Conservation (phyloP, 2,329 filamentous ascomycete species). For the Trichoderma cornu-damae region DNA sequence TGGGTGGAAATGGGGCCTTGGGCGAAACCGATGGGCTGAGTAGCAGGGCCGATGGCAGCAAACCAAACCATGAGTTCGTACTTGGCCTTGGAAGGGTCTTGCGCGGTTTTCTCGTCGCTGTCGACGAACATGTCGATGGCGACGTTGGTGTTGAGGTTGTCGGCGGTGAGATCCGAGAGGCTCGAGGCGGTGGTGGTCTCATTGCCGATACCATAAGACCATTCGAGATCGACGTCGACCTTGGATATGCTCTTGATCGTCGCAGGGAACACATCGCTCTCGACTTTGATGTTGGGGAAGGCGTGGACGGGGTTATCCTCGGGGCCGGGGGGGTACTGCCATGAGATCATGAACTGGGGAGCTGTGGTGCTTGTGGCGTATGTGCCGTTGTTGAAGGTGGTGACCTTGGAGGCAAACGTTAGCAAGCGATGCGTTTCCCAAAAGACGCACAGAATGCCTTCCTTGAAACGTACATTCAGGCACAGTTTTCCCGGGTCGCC, state of each 20-base stretch:
- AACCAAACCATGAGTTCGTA: constrained; percentile 58
- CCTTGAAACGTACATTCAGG: constrained; percentile 44
- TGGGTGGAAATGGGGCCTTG: constrained; percentile 31
- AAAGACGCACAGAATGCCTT: neutral
- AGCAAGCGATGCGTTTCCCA: neutral
- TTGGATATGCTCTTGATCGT: constrained; percentile 35
- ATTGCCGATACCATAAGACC: constrained; percentile 47
- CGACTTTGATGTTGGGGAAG: constrained; percentile 49
- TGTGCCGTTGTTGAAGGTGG: constrained; percentile 45
- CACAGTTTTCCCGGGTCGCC: constrained; percentile 41
- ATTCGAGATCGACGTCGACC: constrained; percentile 43
- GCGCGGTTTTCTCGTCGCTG: constrained; percentile 36
- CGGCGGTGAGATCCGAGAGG: constrained; percentile 29
- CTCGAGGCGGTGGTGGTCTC: constrained; percentile 34
- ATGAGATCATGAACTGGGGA: constrained; percentile 48
- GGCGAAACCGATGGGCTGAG: constrained; percentile 44
- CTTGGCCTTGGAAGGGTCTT: constrained; percentile 37
- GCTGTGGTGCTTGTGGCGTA: constrained; percentile 44
- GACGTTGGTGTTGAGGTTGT: constrained; percentile 49
- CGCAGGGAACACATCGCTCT: constrained; percentile 40
- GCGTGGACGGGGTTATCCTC: constrained; percentile 46
- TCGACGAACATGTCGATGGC: constrained; percentile 57
- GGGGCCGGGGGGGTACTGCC: constrained; percentile 44
- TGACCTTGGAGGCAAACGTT: constrained; percentile 35
- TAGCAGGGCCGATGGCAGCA: constrained; percentile 41